Percentiles rank a stretch among this genome's conserved stretches.
Conservation (phyloP, 305 asterid species). For the Fraxinus latifolia region DNA sequence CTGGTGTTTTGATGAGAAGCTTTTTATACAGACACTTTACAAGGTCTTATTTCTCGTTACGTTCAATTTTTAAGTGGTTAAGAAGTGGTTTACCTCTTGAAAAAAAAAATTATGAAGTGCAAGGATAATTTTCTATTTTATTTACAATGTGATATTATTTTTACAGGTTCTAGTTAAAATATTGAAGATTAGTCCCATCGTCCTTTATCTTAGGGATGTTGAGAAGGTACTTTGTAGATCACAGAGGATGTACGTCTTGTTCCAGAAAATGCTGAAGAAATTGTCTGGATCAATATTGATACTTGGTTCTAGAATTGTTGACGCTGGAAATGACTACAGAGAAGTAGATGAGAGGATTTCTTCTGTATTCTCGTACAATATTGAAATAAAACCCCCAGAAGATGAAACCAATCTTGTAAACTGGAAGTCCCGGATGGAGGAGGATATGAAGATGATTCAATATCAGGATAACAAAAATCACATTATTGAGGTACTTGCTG, state of each 20-base stretch:
- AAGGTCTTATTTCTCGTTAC: conserved; percentile 43
- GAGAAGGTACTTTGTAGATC: conserved; percentile 64
- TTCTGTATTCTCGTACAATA: conserved; percentile 70
- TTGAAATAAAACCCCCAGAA: conserved; percentile 80
- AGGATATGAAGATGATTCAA: conserved; percentile 83
- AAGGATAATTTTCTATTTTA: neutral
- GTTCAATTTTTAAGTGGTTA: neutral
- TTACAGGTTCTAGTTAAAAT: conserved; percentile 62
- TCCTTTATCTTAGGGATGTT: conserved; percentile 80
- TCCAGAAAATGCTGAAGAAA: conserved; percentile 80
- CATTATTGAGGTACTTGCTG: conserved; percentile 75
- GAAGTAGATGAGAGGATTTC: conserved; percentile 64
- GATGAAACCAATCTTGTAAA: conserved; percentile 71
- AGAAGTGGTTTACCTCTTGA: neutral
- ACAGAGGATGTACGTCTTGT: conserved; percentile 48
- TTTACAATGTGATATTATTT: conserved; percentile 5
- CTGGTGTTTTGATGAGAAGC: conserved; percentile 83
- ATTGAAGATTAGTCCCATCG: conserved; percentile 55
- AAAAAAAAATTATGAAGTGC: neutral
- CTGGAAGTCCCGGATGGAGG: conserved; percentile 85
- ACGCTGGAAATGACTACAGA: conserved; percentile 46
- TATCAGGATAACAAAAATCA: conserved; percentile 74
- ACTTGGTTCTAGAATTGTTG: conserved; percentile 73
- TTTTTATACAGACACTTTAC: conserved; percentile 70
- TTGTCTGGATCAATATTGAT: conserved; percentile 68